Percentiles rank a stretch among this genome's conserved stretches.
Conservation (phyloP, 306 rosid genomes). For the Sechiopsis laciniata region DNA sequence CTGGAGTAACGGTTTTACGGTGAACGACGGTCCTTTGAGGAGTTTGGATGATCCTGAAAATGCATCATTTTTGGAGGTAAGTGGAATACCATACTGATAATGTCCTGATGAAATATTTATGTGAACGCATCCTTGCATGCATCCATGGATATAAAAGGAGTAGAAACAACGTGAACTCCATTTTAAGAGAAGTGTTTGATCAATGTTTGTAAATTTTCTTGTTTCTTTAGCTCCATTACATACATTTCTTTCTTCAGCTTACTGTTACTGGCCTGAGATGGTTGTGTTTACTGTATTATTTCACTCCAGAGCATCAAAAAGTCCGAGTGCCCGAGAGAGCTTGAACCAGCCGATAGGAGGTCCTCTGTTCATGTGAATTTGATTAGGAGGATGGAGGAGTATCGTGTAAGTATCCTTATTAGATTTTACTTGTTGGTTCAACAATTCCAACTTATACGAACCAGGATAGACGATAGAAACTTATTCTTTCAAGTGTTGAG, state of each 20-base stretch:
- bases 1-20: conserved; percentile 86
- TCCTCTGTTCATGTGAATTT: conserved; percentile 79
- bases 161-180: neutral
- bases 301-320: conserved; percentile 71
- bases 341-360: conserved; percentile 78
- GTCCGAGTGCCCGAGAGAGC: conserved; percentile 91
- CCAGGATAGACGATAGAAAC: neutral
- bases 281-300: conserved; percentile 3
- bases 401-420: conserved; percentile 54
- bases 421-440: conserved; percentile 9
- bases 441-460: neutral
- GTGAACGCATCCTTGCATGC: neutral
- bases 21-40: conserved; percentile 90
- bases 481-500: neutral
- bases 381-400: conserved; percentile 71
- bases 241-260: neutral
- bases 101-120: neutral
- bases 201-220: neutral
- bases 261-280: neutral
- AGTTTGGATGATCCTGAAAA: conserved; percentile 95
- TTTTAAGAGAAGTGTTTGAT: neutral
- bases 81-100: conserved; percentile 7
- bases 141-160: neutral
- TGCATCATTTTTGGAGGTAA: conserved; percentile 84
- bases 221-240: neutral